phyloP scores from a whole-genome alignment of 257 asterid species.

The Verbascum thapsus region DNA sequence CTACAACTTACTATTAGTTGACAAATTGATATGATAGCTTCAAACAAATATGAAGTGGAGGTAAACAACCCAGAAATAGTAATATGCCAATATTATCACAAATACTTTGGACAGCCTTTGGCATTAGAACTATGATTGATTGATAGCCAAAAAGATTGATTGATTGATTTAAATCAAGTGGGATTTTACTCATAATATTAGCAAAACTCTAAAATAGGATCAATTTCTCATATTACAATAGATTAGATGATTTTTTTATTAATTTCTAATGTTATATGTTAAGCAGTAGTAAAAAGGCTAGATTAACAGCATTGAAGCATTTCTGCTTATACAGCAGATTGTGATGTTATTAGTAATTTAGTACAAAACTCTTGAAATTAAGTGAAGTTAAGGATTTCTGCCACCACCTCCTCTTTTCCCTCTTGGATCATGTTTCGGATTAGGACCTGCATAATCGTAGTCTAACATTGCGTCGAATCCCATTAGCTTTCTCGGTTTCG shows the following conservation, averaged over 20 bases:
- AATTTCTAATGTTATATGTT: not conserved
- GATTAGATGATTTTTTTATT: too few relatives aligned
- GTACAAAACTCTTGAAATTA: slow-evolving; percentile 17
- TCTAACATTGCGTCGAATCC: slow-evolving; percentile 43
- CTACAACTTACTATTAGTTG: slow-evolving; percentile 25
- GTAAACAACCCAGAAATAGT: not conserved
- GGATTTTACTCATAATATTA: slow-evolving; percentile 28
- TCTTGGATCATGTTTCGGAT: slow-evolving; percentile 75
- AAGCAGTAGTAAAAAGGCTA: slow-evolving; percentile 19
- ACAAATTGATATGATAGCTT: too few relatives aligned
- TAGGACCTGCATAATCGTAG: slow-evolving; percentile 73
- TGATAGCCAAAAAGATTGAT: too few relatives aligned
- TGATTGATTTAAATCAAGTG: slow-evolving; percentile 13
- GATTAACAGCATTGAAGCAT: slow-evolving; percentile 24
- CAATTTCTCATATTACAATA: too few relatives aligned
- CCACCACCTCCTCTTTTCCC: slow-evolving; percentile 65
- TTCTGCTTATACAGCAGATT: slow-evolving; percentile 18
- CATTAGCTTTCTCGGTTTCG: slow-evolving; percentile 55
- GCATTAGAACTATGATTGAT: too few relatives aligned
- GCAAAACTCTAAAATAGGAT: too few relatives aligned
- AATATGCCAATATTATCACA: too few relatives aligned
- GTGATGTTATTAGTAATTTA: slow-evolving; percentile 24
- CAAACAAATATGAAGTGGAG: too few relatives aligned
- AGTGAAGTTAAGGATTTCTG: slow-evolving; percentile 43
- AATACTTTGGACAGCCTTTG: not conserved